These are phyloP conservation scores for Simplicillium aogashimaense DNA, from an alignment of 2,329 filamentous ascomycete species.

Conservation along the genomic window DNA sequence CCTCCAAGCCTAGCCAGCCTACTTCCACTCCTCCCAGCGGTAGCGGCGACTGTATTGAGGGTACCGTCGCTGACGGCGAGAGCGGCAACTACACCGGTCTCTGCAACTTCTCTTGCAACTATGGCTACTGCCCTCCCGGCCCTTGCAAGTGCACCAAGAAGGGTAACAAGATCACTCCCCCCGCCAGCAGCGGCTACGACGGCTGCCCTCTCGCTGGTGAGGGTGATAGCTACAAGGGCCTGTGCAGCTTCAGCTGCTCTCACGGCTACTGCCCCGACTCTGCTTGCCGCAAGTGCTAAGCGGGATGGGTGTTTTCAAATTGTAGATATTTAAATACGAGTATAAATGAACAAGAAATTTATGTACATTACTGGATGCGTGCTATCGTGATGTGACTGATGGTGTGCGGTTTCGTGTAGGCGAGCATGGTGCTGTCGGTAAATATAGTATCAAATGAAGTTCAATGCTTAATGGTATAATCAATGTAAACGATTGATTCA, in stretches of 20 bases:
- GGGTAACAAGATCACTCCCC: constrained; percentile 16
- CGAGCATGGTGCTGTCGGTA: no score
- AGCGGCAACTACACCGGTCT: constrained; percentile 22
- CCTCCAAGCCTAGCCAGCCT: constrained; percentile 23
- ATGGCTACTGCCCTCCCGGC: constrained; percentile 21
- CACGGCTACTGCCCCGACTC: constrained; percentile 33
- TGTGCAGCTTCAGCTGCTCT: constrained; percentile 35
- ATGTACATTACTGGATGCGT: no score
- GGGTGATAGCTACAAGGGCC: constrained; percentile 26
- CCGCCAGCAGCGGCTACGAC: constrained; percentile 13
- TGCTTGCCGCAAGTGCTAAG: constrained; percentile 16
- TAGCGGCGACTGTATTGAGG: constrained; percentile 13
- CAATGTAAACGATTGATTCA: no score
- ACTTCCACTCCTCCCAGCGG: constrained; percentile 4
- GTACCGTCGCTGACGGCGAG: constrained; percentile 18
- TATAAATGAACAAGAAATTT: no score
- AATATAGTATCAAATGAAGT: no score
- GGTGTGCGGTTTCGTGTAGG: no score
- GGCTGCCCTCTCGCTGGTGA: constrained; percentile 23
- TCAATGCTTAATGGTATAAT: no score
- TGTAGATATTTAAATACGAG: no score
- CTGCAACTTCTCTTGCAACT: constrained; percentile 20
- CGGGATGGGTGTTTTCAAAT: no score
- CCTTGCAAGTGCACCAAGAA: constrained; percentile 22
- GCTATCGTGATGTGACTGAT: no score